A percentile compares a stretch with the other conserved stretches of the same genome.
These are phyloP conservation scores for Escallonia herrerae DNA, from an alignment of 129 eudicot genomes.

Conservation along the genomic window DNA sequence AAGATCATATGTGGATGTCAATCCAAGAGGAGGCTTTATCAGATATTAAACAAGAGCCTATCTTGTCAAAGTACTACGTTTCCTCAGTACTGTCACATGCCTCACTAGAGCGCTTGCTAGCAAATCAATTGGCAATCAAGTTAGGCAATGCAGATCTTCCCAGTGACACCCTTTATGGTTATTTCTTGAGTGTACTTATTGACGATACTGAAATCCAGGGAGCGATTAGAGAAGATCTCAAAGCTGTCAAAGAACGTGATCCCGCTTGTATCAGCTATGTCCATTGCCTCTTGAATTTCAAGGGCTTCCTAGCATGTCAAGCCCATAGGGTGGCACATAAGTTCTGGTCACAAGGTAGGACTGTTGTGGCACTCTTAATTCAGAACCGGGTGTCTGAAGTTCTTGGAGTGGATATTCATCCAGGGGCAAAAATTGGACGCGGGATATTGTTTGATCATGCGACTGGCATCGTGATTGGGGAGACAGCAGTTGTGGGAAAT, in stretches of 20 bases:
- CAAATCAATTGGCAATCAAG: conserved; percentile 34
- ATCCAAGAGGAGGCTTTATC: conserved; percentile 18
- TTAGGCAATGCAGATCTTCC: conserved; percentile 25
- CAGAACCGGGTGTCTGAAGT: conserved; percentile 59
- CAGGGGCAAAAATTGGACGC: conserved; percentile 45
- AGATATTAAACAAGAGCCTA: conserved; percentile 15
- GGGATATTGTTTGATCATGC: conserved; percentile 70
- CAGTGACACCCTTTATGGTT: conserved; percentile 6
- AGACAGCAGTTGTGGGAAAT: conserved; percentile 52
- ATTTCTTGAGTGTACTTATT: conserved; percentile 4
- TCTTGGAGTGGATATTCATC: conserved; percentile 60
- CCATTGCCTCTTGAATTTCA: conserved; percentile 31
- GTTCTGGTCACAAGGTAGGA: conserved; percentile 38
- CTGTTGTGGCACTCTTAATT: conserved; percentile 20
- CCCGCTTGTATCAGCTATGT: conserved; percentile 32
- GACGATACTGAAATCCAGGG: conserved; percentile 11
- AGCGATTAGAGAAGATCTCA: conserved; percentile 19
- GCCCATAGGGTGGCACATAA: conserved; percentile 57
- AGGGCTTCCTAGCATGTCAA: conserved; percentile 52
- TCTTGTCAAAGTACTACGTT: conserved; percentile 11
- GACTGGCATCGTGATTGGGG: conserved; percentile 66
- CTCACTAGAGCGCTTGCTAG: conserved; percentile 34
- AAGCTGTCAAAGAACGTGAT: conserved; percentile 31
- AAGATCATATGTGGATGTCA: conserved; percentile 20
- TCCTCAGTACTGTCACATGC: conserved; percentile 32